These are phyloP conservation scores for Stereum hirsutum DNA, from an alignment of 1,284 basidiomycete species.

Conservation along the genomic window DNA sequence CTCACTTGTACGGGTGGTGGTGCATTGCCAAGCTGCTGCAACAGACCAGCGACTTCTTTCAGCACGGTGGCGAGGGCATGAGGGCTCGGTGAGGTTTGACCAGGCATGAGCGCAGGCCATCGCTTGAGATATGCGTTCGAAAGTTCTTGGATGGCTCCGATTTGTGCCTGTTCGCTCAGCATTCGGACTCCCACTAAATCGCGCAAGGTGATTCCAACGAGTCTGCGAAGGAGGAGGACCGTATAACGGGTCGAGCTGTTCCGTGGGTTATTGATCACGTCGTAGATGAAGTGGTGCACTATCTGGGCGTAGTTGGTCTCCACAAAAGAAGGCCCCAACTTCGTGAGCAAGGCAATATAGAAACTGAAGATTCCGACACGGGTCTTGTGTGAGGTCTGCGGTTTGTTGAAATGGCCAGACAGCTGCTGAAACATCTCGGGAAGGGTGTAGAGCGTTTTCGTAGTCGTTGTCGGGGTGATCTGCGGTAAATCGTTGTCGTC, in stretches of 20 bases:
- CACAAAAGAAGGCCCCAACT: constrained; percentile 73
- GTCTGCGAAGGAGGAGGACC: constrained; percentile 59
- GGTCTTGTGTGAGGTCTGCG: constrained; percentile 56
- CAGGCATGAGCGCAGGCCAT: constrained; percentile 91
- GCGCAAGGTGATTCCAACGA: constrained; percentile 72
- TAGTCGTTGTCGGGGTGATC: constrained; percentile 44
- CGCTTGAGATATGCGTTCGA: constrained; percentile 76
- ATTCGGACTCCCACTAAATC: constrained; percentile 85
- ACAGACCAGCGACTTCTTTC: constrained; percentile 76
- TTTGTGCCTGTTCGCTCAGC: constrained; percentile 90
- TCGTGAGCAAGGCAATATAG: constrained; percentile 72
- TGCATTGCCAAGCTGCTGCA: constrained; percentile 88
- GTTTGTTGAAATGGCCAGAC: constrained; percentile 74
- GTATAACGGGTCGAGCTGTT: constrained; percentile 64
- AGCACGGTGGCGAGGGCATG: constrained; percentile 71
- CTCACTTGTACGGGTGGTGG: constrained; percentile 78
- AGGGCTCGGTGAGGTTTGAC: constrained; percentile 65
- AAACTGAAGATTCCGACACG: constrained; percentile 86
- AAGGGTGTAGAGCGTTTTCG: constrained; percentile 68
- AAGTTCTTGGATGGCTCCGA: constrained; percentile 83
- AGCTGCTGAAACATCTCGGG: constrained; percentile 79
- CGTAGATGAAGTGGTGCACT: constrained; percentile 70
- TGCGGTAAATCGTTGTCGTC: constrained; percentile 48
- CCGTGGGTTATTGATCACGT: constrained; percentile 57
- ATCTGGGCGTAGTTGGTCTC: constrained; percentile 80